phyloP scores from a whole-genome alignment of 148 eudicot species.

The Rhododendron ovatum region DNA sequence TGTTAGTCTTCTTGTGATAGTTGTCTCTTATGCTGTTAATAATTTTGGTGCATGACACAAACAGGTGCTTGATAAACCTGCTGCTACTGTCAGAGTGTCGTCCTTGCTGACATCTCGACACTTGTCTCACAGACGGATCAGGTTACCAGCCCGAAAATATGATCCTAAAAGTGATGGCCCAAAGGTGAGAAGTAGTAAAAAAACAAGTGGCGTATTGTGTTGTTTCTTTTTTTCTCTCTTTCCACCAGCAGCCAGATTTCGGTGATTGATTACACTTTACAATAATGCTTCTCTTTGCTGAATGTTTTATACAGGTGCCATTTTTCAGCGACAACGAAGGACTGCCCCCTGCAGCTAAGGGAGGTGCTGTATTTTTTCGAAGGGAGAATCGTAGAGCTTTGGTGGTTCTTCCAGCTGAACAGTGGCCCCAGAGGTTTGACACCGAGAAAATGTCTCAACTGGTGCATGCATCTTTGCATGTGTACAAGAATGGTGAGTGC shows the following conservation, averaged over 20 bases:
- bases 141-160: constrained; percentile 37
- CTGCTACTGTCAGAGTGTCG: constrained; percentile 32
- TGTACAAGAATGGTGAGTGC: constrained; percentile 15
- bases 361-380: constrained; percentile 24
- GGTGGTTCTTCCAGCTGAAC: constrained; percentile 24
- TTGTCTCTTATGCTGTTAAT: background rate
- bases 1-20: background rate
- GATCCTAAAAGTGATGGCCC: constrained; percentile 37
- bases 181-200: constrained; percentile 41
- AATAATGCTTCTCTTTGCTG: background rate
- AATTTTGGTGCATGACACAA: background rate
- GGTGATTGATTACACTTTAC: background rate
- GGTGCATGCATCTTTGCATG: constrained; percentile 12
- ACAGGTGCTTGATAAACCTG: constrained; percentile 53
- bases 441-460: constrained; percentile 16
- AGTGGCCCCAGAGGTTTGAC: constrained; percentile 7
- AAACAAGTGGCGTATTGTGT: background rate
- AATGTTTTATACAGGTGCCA: constrained; percentile 34
- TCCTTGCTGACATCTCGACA: constrained; percentile 37
- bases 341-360: constrained; percentile 14
- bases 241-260: background rate
- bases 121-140: constrained; percentile 26
- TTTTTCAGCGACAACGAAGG: constrained; percentile 39
- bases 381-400: constrained; percentile 53
- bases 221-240: background rate